Evolutionary conservation across 805 yeast species (phyloP).

Genomic region (Wickerhamiella galacta): DNA sequence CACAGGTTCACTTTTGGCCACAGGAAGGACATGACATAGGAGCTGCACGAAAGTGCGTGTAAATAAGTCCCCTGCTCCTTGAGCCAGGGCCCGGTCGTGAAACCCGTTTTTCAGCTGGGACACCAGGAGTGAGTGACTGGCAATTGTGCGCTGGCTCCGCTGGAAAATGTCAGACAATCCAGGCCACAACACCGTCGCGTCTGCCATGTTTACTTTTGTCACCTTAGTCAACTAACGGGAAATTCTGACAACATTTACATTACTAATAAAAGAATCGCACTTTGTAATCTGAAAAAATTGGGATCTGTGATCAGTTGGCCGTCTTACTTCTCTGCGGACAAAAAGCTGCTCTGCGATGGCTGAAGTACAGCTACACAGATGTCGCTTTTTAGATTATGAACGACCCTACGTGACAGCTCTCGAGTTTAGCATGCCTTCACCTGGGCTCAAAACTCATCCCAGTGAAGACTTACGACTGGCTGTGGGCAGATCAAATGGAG

Average conservation of each 20-base stretch:
- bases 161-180: constrained; percentile 9
- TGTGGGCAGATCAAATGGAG: constrained; percentile 86
- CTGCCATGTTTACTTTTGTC: too few species aligned
- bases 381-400: constrained; percentile 76
- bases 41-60: constrained; percentile 40
- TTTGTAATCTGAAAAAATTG: too few species aligned
- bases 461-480: constrained; percentile 51
- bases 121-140: constrained; percentile 5
- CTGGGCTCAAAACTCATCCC: constrained; percentile 30
- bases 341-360: too few species aligned
- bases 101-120: constrained; percentile 2
- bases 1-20: constrained; percentile 82
- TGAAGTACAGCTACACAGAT: constrained; percentile 72
- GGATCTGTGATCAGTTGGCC: too few species aligned
- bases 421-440: constrained; percentile 47
- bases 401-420: constrained; percentile 73
- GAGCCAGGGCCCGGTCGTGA: constrained; percentile 4
- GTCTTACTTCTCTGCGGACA: too few species aligned
- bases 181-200: constrained; percentile 1
- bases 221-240: too few species aligned
- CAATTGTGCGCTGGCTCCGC: constrained; percentile 7
- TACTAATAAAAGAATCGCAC: too few species aligned
- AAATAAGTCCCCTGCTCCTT: constrained; percentile 26
- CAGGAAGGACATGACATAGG: constrained; percentile 45
- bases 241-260: too few species aligned